These are phyloP conservation scores for Claviceps sp. DNA, from an alignment of 2,329 filamentous ascomycete genomes.

Conservation along the genomic window DNA sequence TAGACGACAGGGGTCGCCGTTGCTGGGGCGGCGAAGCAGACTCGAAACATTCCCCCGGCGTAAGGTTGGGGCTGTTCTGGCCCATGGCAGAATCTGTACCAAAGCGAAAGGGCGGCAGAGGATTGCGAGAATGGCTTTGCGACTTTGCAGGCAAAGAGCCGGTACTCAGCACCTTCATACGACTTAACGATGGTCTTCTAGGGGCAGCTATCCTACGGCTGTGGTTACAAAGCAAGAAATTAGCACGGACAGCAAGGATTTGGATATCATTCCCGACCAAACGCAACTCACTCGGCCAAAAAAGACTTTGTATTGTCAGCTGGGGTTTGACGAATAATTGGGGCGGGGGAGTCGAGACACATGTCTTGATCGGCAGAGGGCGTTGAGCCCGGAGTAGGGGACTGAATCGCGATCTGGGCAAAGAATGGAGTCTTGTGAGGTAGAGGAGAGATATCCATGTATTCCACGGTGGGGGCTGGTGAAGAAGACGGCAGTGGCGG, in stretches of 20 bases:
- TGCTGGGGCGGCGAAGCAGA: slow-evolving; percentile 62
- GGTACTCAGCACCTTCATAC: slow-evolving; percentile 63
- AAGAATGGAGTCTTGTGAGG: slow-evolving; percentile 70
- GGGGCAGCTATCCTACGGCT: slow-evolving; percentile 56
- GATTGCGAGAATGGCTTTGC: slow-evolving; percentile 44
- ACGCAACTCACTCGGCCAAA: slow-evolving; percentile 37
- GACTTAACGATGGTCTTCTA: slow-evolving; percentile 60
- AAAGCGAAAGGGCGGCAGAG: slow-evolving; percentile 60
- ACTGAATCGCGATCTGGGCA: slow-evolving; percentile 52
- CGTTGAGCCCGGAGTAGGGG: slow-evolving; percentile 51
- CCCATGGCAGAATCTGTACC: slow-evolving; percentile 27
- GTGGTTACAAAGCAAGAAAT: slow-evolving; percentile 13
- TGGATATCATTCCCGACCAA: slow-evolving; percentile 5
- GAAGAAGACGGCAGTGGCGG: slow-evolving; percentile 76
- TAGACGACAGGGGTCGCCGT: slow-evolving; percentile 45
- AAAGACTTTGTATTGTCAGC: slow-evolving; percentile 36
- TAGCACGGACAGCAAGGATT: background rate
- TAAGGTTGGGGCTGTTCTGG: slow-evolving; percentile 32
- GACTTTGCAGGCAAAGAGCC: slow-evolving; percentile 48
- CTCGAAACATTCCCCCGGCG: slow-evolving; percentile 67
- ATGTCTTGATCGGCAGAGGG: slow-evolving; percentile 29
- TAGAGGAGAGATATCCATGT: slow-evolving; percentile 88
- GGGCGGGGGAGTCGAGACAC: slow-evolving; percentile 44
- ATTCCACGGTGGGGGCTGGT: slow-evolving; percentile 55
- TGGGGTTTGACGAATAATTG: slow-evolving; percentile 31